A percentile compares a stretch with the other conserved stretches of the same genome.
These are phyloP conservation scores for Pythium myriotylum DNA, from an alignment of 352 stramenopile genomes.

Conservation along the genomic window DNA sequence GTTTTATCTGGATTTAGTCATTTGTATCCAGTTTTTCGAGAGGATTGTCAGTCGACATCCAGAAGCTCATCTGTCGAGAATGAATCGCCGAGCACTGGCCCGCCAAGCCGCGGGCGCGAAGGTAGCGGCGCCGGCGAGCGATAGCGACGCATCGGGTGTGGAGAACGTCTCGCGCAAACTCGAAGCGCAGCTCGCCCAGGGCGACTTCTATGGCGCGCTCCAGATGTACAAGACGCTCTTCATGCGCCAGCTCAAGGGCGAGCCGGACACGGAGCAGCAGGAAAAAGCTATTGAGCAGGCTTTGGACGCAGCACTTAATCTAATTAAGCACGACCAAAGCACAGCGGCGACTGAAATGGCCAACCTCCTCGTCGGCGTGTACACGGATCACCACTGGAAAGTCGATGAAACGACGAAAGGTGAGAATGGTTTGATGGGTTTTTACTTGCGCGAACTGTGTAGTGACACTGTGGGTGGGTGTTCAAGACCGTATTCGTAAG, in stretches of 20 bases:
- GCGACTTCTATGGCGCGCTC: conserved; percentile 86
- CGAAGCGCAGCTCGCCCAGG: conserved; percentile 64
- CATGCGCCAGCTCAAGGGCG: conserved; percentile 83
- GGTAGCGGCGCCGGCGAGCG: conserved; percentile 16
- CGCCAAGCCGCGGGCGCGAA: conserved; percentile 62
- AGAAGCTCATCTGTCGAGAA: too few relatives aligned
- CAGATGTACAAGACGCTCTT: conserved; percentile 93
- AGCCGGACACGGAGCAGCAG: conserved; percentile 55
- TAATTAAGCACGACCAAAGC: conserved; percentile 75
- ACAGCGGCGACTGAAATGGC: conserved; percentile 82
- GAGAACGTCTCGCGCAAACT: conserved; percentile 84
- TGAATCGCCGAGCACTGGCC: conserved; percentile 79
- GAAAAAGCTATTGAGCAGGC: conserved; percentile 66
- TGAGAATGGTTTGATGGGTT: too few relatives aligned
- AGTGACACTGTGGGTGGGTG: too few relatives aligned
- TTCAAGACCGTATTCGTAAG: conserved; percentile 46
- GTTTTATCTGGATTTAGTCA: conserved; percentile 12
- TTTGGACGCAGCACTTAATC: conserved; percentile 61
- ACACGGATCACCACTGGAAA: conserved; percentile 63
- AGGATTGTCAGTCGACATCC: too few relatives aligned
- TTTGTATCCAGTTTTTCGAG: too few relatives aligned
- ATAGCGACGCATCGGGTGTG: conserved; percentile 49
- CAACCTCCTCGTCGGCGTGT: conserved; percentile 78
- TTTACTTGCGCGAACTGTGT: too few relatives aligned
- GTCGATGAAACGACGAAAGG: conserved; percentile 77